Evolutionary conservation across 2,329 filamentous ascomycete species (phyloP).

Genomic region (Xylariaceae sp.): DNA sequence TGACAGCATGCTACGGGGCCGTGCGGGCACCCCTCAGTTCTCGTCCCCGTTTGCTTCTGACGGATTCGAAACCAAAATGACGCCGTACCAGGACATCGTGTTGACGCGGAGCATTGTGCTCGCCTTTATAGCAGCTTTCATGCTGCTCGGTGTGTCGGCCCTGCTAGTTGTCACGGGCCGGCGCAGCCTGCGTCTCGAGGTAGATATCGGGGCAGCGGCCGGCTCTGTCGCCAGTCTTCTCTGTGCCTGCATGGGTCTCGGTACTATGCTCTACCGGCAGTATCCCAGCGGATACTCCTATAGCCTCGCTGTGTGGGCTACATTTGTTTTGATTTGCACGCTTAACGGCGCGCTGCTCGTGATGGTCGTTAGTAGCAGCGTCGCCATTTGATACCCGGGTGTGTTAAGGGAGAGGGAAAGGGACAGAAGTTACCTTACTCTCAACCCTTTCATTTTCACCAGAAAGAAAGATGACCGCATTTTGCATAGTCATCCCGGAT

Average conservation of each 20-base stretch:
- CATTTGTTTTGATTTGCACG: conserved; percentile 43
- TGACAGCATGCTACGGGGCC: not conserved
- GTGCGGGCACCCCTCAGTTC: not conserved
- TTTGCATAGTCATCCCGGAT: not conserved
- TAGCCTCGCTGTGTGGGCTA: conserved; percentile 39
- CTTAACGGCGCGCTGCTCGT: conserved; percentile 49
- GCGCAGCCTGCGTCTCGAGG: conserved; percentile 62
- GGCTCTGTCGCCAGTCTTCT: conserved; percentile 63
- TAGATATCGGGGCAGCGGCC: conserved; percentile 66
- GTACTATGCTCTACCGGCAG: conserved; percentile 50
- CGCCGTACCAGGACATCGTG: conserved; percentile 48
- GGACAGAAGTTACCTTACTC: not conserved
- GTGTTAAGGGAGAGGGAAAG: not conserved
- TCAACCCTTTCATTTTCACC: not conserved
- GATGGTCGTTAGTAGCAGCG: conserved; percentile 41
- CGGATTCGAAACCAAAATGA: conserved; percentile 46
- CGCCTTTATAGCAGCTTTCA: conserved; percentile 54
- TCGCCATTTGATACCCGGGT: conserved; percentile 20
- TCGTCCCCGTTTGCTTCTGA: conserved; percentile 43
- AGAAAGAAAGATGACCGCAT: not conserved
- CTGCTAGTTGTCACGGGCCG: conserved; percentile 64
- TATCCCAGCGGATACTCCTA: conserved; percentile 38
- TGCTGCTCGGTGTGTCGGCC: conserved; percentile 59
- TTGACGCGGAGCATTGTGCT: conserved; percentile 50
- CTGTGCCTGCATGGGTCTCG: conserved; percentile 57